Evolutionary conservation across 2,329 filamentous ascomycete species (phyloP).

Genomic region (Epichloe coenophiala): DNA sequence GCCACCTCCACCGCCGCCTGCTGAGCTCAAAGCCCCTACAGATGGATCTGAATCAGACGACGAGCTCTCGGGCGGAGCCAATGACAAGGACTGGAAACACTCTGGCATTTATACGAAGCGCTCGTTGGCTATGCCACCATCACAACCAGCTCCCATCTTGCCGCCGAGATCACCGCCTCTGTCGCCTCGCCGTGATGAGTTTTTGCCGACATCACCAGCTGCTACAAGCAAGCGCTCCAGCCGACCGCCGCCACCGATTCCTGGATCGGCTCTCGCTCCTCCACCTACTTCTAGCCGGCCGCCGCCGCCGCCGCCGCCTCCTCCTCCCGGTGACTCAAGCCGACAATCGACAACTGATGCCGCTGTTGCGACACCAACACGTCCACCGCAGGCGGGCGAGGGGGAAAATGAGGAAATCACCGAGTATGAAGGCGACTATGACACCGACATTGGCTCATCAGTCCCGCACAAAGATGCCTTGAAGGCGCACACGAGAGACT

Average conservation of each 20-base stretch:
- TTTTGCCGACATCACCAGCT: constrained; percentile 29
- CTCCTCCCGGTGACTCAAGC: constrained; percentile 29
- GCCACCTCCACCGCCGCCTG: constrained; percentile 37
- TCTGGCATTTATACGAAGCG: constrained; percentile 20
- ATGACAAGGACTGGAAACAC: constrained; percentile 24
- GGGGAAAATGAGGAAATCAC: constrained; percentile 68
- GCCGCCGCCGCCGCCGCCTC: constrained; percentile 35
- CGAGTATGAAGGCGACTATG: constrained; percentile 95
- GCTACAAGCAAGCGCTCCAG: constrained; percentile 38
- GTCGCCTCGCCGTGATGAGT: constrained; percentile 24
- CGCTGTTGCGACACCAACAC: constrained; percentile 27
- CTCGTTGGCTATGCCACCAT: constrained; percentile 31
- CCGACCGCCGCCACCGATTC: constrained; percentile 47
- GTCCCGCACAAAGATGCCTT: constrained; percentile 89
- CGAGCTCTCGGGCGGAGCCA: constrained; percentile 51
- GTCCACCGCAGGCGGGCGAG: constrained; percentile 35
- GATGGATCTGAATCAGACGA: constrained; percentile 81
- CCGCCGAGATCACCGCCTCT: constrained; percentile 20
- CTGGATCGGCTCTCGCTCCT: constrained; percentile 33
- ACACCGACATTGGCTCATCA: constrained; percentile 91
- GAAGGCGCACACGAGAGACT: constrained; percentile 65
- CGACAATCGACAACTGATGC: constrained; percentile 48
- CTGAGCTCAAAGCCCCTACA: constrained; percentile 49
- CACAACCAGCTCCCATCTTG: constrained; percentile 16
- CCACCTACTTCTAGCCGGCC: constrained; percentile 43